These are phyloP conservation scores for Citrus reticulata DNA, from an alignment of 345 rosid genomes.

Conservation along the genomic window DNA sequence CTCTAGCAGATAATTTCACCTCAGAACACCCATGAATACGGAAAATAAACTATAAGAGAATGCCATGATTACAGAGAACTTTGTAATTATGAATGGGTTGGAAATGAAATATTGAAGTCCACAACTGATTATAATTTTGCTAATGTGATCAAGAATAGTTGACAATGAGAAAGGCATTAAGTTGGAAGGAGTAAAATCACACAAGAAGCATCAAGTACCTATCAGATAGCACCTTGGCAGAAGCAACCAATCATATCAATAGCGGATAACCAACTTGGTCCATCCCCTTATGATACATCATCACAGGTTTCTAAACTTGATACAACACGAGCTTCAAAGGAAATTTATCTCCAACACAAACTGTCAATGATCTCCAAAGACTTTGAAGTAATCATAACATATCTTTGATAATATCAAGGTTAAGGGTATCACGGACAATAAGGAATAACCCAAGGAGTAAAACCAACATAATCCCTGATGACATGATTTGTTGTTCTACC, in stretches of 20 bases:
- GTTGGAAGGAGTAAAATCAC: not conserved
- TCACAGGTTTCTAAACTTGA: constrained; percentile 1
- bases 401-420: constrained; percentile 78
- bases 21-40: not conserved
- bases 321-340: not conserved
- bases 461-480: constrained; percentile 86
- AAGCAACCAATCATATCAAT: constrained; percentile 6
- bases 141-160: constrained; percentile 12
- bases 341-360: not conserved
- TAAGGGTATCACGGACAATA: constrained; percentile 79
- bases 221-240: constrained; percentile 9
- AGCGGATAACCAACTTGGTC: not conserved
- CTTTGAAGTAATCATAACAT: constrained; percentile 45
- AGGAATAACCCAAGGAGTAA: constrained; percentile 77
- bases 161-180: constrained; percentile 16
- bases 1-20: not conserved
- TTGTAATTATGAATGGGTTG: not conserved
- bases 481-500: constrained; percentile 84
- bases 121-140: not conserved
- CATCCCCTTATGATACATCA: not conserved
- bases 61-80: constrained; percentile 1
- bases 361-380: constrained; percentile 1
- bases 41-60: constrained; percentile 5
- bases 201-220: constrained; percentile 20
- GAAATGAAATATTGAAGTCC: constrained; percentile 1